Percentiles rank a stretch among this genome's conserved stretches.
Conservation (phyloP, 768 basidiomycete genomes). For the Rhodotorula paludigena region DNA sequence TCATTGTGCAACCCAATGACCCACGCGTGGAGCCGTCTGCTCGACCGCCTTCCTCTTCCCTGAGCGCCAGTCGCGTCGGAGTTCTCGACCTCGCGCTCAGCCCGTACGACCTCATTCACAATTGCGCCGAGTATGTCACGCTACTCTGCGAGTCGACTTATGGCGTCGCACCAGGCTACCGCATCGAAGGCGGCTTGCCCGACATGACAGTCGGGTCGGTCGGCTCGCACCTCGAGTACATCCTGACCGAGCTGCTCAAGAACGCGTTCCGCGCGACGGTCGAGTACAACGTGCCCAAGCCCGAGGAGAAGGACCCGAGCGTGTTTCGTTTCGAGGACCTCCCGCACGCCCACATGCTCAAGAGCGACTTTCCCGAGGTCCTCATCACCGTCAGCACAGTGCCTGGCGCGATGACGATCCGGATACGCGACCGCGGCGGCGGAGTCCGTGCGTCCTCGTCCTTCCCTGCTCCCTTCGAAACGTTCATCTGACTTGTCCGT, state of each 20-base stretch:
- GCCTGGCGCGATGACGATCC: conserved; percentile 62
- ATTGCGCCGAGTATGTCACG: conserved; percentile 76
- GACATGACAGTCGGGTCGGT: conserved; percentile 61
- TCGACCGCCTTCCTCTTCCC: conserved; percentile 5
- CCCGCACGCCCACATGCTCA: conserved; percentile 65
- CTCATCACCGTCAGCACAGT: conserved; percentile 32
- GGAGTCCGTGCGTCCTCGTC: conserved; percentile 57
- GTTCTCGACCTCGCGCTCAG: conserved; percentile 70
- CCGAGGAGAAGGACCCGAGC: conserved; percentile 27
- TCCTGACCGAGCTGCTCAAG: conserved; percentile 82
- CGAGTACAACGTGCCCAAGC: conserved; percentile 57
- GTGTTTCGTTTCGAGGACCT: conserved; percentile 47
- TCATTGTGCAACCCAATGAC: no score
- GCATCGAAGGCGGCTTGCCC: conserved; percentile 66
- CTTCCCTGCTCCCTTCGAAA: background rate
- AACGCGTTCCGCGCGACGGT: conserved; percentile 86
- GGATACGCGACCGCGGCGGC: conserved; percentile 80
- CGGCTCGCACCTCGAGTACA: conserved; percentile 85
- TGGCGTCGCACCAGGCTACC: conserved; percentile 62
- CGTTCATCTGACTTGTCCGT: background rate
- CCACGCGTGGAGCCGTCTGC: conserved; percentile 16
- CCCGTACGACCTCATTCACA: conserved; percentile 65
- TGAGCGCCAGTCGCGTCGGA: conserved; percentile 51
- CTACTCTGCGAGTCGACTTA: conserved; percentile 81
- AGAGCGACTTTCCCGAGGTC: conserved; percentile 40